Base-by-base conservation (phyloP, 768 basidiomycete species). In the Mycena rebaudengoi region DNA sequence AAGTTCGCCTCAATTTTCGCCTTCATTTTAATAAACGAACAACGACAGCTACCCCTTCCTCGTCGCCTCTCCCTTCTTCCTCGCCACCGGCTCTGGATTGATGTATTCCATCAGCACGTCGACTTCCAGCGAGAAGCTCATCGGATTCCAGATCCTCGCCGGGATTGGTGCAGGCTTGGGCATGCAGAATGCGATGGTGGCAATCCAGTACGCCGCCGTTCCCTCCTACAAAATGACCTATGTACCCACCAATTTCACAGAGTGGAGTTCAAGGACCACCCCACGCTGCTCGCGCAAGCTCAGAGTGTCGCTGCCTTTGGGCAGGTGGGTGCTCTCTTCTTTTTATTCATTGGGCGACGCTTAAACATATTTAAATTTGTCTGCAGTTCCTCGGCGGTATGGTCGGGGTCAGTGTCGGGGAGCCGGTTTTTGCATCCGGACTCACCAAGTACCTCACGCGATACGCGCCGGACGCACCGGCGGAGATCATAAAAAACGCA, bases 51-150 rank as follows among this genome's bases (percentile, higher is more conserved):
- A 29, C 26, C 57, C 35, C 25, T 60, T 25, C 66, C 33, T 70
- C 64, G 43, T 60, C 54, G 37, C 57, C 45, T 16, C 62, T 56
- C 28, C 66, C 51, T 16, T 71, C 32, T 65, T 71, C 13, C 50
- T 71, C 18, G 57, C 56, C 10, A 3, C 57, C 14, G 65, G 69
- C 2, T 70, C 70, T 4, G 59, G 62, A 2, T 23, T 64, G n/a
- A 20, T 64, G 33, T 64, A 57, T 21, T 46, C 62, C 5, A 18
- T 64, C 21, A 26, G 23, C 11, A 25, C 39, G 12, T 44, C 4
- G 23, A 59, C 62, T 2, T 23, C 46, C 3, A 12, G 7, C 11
- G 55, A 26, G 18, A 18, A 37, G 11, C 4, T 53, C 46, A 20
- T 39, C 16, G 61, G 52, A 16, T 62, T 54, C 48, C 62, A 64